Base-by-base conservation (phyloP, 495 filamentous ascomycete species). In the Aspergillus wentii region DNA sequence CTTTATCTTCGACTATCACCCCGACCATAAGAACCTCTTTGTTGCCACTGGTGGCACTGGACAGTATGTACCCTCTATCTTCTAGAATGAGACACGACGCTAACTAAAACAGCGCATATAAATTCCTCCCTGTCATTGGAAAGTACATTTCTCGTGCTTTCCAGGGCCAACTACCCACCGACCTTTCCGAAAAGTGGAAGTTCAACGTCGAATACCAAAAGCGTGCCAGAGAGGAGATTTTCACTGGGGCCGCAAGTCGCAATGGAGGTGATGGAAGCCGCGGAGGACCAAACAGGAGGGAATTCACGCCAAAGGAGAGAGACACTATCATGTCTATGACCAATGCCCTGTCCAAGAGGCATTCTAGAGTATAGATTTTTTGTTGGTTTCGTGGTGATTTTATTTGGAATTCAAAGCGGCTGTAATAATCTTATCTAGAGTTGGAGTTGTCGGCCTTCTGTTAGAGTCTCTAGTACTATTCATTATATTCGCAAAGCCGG, bases 1-100 rank as follows among this genome's bases (percentile, higher is more conserved):
- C 51, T 94, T 86, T 59, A 59, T 94, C 18, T 69, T 90, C 38
- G 74, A 79, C 35, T 85, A 82, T 44, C 83, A 89, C 44, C 85
- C 85, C 0, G 54, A 59, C 2, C 75, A 74, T 44, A 47, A 69
- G 32, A 75, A 76, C 3, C 55, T 92, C 20, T 88, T 92, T 51
- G 50, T 94, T 8, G 80, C 84, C 0, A 88, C 83, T 0, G 88
- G 88, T 1, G 88, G 83, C 1, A 83, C 77, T 41, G 87, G 88
- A 11, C 88, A 92, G 58, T 65, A 54, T 51, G 61, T 54, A 5
- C 10, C 16, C 18, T n/a, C 13, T 13, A 2, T 11, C 14, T n/a
- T 8, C 1, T 4, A 27, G 16, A 8, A 8, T 1, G 8, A 22
- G 7, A 25, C 10, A 9, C 2, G n/a, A 15, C 15, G n/a, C 26